These are phyloP conservation scores for Tetrahymena borealis DNA, from an alignment of 73 alveolate species.

Conservation along the genomic window DNA sequence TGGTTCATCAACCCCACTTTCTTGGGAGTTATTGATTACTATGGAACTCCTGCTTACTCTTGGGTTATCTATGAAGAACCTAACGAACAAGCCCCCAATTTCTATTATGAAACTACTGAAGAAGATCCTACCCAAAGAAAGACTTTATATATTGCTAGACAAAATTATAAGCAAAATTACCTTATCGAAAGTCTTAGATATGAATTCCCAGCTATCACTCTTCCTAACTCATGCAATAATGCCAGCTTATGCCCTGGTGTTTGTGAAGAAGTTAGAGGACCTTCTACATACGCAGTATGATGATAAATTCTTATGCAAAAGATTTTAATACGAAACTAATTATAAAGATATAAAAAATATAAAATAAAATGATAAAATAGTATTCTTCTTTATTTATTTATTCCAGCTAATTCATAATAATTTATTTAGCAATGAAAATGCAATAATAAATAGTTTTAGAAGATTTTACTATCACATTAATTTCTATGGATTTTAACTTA, in stretches of 20 bases:
- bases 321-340: too few relatives aligned
- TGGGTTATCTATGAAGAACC: constrained; percentile 20
- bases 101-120: constrained; percentile 27
- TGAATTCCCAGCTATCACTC: neutral
- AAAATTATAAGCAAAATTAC: neutral
- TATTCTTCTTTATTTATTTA: too few relatives aligned
- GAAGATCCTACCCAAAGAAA: constrained; percentile 22
- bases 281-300: neutral
- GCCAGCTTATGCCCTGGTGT: neutral
- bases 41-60: constrained; percentile 17
- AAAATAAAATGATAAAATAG: too few relatives aligned
- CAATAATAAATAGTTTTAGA: too few relatives aligned
- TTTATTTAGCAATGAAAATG: too few relatives aligned
- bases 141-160: constrained; percentile 14
- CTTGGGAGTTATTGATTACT: constrained; percentile 5
- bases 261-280: neutral
- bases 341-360: too few relatives aligned
- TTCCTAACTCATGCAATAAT: neutral
- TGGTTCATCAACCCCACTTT: constrained; percentile 23
- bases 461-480: too few relatives aligned
- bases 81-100: constrained; percentile 17
- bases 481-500: too few relatives aligned
- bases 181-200: neutral
- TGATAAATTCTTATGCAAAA: neutral
- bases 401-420: too few relatives aligned